phyloP scores from a whole-genome alignment of 768 basidiomycete genomes.

The Hortiboletus flavorubellus region DNA sequence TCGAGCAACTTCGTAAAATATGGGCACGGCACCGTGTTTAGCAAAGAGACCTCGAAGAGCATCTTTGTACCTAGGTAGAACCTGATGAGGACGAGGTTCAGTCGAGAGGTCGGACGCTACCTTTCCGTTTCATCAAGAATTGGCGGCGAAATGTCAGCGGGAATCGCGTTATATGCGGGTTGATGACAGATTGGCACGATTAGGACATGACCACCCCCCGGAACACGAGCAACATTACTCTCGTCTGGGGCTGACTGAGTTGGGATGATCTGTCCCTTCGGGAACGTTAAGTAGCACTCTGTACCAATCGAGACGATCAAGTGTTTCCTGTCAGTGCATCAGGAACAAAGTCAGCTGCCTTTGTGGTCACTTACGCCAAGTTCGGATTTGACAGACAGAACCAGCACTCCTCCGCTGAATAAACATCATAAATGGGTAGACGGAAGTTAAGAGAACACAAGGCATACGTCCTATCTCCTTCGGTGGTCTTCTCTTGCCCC shows the following conservation, averaged over 20 bases:
- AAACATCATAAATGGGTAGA: conserved; percentile 2
- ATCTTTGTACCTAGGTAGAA: conserved; percentile 62
- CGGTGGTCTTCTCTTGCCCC: conserved; percentile 46
- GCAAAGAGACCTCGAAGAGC: conserved; percentile 72
- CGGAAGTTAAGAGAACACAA: not conserved
- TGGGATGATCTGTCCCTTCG: conserved; percentile 91
- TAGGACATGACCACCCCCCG: conserved; percentile 94
- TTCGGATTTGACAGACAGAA: conserved; percentile 96
- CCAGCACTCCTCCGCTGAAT: conserved; percentile 90
- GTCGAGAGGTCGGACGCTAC: conserved; percentile 36
- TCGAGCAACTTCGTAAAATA: conserved; percentile 87
- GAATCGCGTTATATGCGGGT: conserved; percentile 81
- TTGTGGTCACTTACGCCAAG: conserved; percentile 58
- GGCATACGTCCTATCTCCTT: conserved; percentile 83
- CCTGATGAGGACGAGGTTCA: not conserved
- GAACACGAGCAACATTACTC: conserved; percentile 48
- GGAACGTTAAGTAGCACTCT: conserved; percentile 94
- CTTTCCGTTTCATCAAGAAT: conserved; percentile 79
- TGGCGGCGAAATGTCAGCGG: conserved; percentile 67
- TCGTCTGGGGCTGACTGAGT: conserved; percentile 57
- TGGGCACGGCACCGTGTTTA: conserved; percentile 61
- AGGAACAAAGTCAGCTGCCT: not conserved
- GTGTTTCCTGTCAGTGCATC: conserved; percentile 64
- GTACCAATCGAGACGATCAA: conserved; percentile 90
- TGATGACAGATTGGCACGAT: conserved; percentile 94